Conservation (phyloP, 2,329 filamentous ascomycete genomes). For the Alternaria triticina region DNA sequence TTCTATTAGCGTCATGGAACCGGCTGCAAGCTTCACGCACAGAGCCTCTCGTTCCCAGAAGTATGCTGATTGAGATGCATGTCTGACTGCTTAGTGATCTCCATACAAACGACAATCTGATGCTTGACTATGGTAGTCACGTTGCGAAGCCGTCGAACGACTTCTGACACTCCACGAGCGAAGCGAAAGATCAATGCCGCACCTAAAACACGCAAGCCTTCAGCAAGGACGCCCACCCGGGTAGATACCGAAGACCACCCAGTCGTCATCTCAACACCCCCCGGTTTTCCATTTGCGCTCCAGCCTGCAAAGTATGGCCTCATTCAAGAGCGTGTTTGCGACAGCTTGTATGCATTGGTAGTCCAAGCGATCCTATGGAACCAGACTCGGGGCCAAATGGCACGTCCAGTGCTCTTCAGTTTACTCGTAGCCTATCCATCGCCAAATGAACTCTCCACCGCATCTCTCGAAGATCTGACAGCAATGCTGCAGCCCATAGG, state of each 20-base stretch:
- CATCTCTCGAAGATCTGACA: constrained; percentile 23
- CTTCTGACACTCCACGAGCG: not conserved
- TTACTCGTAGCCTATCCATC: constrained; percentile 74
- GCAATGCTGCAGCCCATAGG: constrained; percentile 34
- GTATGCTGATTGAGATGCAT: not conserved
- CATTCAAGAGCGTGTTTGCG: constrained; percentile 79
- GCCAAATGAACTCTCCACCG: constrained; percentile 63
- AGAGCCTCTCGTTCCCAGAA: not conserved
- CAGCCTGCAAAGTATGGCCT: constrained; percentile 68
- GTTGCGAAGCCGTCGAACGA: not conserved
- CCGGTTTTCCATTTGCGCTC: constrained; percentile 29
- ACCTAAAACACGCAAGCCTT: constrained; percentile 4
- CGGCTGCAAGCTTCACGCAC: not conserved
- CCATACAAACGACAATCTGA: not conserved
- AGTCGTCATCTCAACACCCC: constrained; percentile 19
- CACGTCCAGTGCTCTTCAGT: constrained; percentile 76
- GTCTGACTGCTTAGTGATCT: not conserved
- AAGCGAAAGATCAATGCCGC: not conserved
- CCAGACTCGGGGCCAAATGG: constrained; percentile 74
- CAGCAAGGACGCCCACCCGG: constrained; percentile 2
- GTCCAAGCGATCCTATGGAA: constrained; percentile 86
- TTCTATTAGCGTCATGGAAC: not conserved
- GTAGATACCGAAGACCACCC: constrained; percentile 17
- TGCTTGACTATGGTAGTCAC: not conserved
- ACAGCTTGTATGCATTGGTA: constrained; percentile 79